Evolutionary conservation across 2,329 filamentous ascomycete genomes (phyloP).

Genomic region (Cercospora citrullina): DNA sequence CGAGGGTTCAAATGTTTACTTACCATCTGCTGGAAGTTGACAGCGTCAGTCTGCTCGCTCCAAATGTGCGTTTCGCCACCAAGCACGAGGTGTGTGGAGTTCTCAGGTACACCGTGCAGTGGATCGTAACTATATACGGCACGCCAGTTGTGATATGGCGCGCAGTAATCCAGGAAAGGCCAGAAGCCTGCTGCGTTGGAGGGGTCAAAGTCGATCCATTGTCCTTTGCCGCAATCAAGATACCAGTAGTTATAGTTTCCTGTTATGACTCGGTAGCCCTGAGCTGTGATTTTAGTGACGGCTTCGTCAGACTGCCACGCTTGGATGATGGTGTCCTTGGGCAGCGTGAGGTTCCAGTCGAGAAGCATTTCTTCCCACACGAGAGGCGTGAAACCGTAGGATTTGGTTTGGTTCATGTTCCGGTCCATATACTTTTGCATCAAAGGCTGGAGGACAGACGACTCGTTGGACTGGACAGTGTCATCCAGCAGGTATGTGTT

Average conservation of each 20-base stretch:
- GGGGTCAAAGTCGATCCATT: conserved; percentile 72
- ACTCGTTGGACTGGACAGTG: conserved; percentile 66
- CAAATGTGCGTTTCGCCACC: conserved; percentile 82
- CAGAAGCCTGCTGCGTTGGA: conserved; percentile 55
- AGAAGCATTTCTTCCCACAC: conserved; percentile 88
- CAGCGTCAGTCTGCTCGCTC: conserved; percentile 73
- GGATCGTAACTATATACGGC: conserved; percentile 81
- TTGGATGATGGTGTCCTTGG: conserved; percentile 72
- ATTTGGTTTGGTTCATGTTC: conserved; percentile 65
- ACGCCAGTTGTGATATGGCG: conserved; percentile 77
- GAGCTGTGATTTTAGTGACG: conserved; percentile 59
- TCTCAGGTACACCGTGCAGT: conserved; percentile 59
- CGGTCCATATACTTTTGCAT: conserved; percentile 75
- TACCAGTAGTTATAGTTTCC: conserved; percentile 75
- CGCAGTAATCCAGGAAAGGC: conserved; percentile 80
- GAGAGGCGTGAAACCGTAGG: conserved; percentile 65
- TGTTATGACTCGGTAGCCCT: conserved; percentile 70
- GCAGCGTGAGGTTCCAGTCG: conserved; percentile 74
- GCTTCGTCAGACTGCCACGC: conserved; percentile 69
- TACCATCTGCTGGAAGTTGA: conserved; percentile 69
- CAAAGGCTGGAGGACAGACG: conserved; percentile 66
- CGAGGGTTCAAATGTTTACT: not conserved
- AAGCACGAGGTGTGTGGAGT: conserved; percentile 66
- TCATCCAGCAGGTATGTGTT: conserved; percentile 74
- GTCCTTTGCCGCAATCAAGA: conserved; percentile 77